phyloP scores from a whole-genome alignment of 1,284 basidiomycete genomes.

The Rhodotorula sp. region DNA sequence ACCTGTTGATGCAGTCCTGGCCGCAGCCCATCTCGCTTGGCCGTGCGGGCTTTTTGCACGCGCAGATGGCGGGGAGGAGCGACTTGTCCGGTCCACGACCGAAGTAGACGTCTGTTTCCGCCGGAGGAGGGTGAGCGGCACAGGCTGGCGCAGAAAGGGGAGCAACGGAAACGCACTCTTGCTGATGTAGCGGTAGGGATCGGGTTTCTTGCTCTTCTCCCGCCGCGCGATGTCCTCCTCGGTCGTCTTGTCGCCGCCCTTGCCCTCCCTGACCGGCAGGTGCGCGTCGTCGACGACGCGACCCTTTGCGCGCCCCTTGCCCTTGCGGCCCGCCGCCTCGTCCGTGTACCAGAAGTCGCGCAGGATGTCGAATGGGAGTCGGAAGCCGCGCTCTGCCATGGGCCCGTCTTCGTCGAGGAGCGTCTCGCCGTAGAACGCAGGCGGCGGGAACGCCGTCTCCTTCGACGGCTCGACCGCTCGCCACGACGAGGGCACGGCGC shows the following conservation, averaged over 20 bases:
- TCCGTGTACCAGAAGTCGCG: slow-evolving; percentile 49
- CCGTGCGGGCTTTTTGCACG: slow-evolving; percentile 45
- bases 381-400: slow-evolving; percentile 39
- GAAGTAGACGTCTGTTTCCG: slow-evolving; percentile 28
- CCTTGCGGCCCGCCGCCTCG: not conserved
- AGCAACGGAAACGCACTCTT: slow-evolving; percentile 47
- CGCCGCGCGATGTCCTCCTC: slow-evolving; percentile 13
- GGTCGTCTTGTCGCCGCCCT: slow-evolving; percentile 12
- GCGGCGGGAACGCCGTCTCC: slow-evolving; percentile 10
- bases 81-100: slow-evolving; percentile 23
- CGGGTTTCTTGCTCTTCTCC: slow-evolving; percentile 45
- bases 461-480: not conserved
- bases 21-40: slow-evolving; percentile 50
- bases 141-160: slow-evolving; percentile 36
- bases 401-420: slow-evolving; percentile 12
- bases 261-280: not conserved
- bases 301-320: not conserved
- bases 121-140: slow-evolving; percentile 2
- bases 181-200: slow-evolving; percentile 50
- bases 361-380: slow-evolving; percentile 51
- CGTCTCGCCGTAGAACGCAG: slow-evolving; percentile 18
- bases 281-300: slow-evolving; percentile 43
- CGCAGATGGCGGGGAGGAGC: slow-evolving; percentile 48
- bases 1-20: slow-evolving; percentile 54
- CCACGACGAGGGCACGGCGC: slow-evolving; percentile 1